Percentiles rank a stretch among this genome's conserved stretches.
Evolutionary conservation across 1,139 yeast genomes (phyloP).

Genomic region (Meyerozyma sp.): DNA sequence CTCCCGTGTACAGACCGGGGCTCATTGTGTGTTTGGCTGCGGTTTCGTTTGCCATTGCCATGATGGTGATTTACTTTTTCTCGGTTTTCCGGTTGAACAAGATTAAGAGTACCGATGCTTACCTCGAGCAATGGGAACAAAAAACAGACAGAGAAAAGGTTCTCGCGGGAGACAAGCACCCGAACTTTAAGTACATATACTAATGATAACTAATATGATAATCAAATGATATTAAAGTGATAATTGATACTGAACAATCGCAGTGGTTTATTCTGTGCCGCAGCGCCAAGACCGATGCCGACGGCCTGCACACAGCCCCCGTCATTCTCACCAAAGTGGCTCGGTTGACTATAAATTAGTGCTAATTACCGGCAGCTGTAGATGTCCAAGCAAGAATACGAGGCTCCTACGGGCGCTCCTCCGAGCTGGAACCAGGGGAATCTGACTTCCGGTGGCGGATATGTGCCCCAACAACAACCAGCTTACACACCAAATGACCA

Average conservation of each 20-base stretch:
- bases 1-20: slow-evolving; percentile 58
- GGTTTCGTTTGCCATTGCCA: slow-evolving; percentile 44
- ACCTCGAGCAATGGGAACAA: slow-evolving; percentile 39
- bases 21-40: slow-evolving; percentile 50
- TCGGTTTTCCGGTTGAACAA: slow-evolving; percentile 36
- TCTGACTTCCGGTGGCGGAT: slow-evolving; percentile 9
- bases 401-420: slow-evolving; percentile 41
- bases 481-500: slow-evolving; percentile 22
- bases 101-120: slow-evolving; percentile 31
- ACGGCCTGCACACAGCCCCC: background rate
- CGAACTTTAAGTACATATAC: slow-evolving; percentile 45
- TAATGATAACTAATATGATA: too few species aligned
- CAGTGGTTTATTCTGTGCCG: too few species aligned
- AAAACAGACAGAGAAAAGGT: slow-evolving; percentile 43
- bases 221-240: too few species aligned
- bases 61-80: slow-evolving; percentile 39
- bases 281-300: background rate
- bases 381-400: slow-evolving; percentile 11
- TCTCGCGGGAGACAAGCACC: slow-evolving; percentile 62
- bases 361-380: background rate
- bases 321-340: background rate
- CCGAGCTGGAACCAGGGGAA: slow-evolving; percentile 30
- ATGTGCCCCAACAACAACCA: slow-evolving; percentile 31
- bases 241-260: too few species aligned
- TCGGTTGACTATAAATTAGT: background rate